A percentile compares a stretch with the other conserved stretches of the same genome.
Evolutionary conservation across 805 yeast species (phyloP).

Genomic region (Vanderwaltozyma tropicalis): DNA sequence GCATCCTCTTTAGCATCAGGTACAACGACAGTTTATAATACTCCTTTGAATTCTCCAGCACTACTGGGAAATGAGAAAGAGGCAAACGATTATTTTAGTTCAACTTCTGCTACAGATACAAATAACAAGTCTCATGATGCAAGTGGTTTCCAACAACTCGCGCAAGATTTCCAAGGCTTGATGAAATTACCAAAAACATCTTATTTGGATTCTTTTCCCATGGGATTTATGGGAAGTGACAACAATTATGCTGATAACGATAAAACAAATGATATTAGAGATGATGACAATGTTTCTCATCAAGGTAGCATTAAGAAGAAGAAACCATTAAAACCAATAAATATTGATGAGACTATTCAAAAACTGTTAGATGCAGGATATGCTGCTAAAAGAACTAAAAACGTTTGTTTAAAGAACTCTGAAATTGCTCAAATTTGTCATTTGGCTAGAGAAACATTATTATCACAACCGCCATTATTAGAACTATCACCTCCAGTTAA

Average conservation of each 20-base stretch:
- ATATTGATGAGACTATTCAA: slow-evolving; percentile 82
- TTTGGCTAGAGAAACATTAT: slow-evolving; percentile 76
- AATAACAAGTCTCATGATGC: not conserved
- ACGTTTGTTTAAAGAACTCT: slow-evolving; percentile 72
- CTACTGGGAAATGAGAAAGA: slow-evolving; percentile 3
- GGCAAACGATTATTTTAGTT: slow-evolving; percentile 16
- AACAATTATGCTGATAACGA: not conserved
- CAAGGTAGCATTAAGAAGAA: slow-evolving; percentile 9
- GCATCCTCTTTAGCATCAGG: slow-evolving; percentile 20
- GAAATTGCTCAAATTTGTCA: slow-evolving; percentile 82
- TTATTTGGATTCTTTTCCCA: slow-evolving; percentile 4
- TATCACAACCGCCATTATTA: slow-evolving; percentile 79
- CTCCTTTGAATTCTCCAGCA: slow-evolving; percentile 28
- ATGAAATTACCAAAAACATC: slow-evolving; percentile 3
- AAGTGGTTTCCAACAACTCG: not conserved
- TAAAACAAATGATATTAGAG: slow-evolving; percentile 1
- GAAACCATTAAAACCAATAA: slow-evolving; percentile 27
- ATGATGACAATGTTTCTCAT: slow-evolving; percentile 1
- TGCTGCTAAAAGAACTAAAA: slow-evolving; percentile 82
- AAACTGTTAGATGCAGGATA: slow-evolving; percentile 89
- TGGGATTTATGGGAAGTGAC: too few species aligned
- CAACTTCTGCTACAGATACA: not conserved
- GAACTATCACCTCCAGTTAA: slow-evolving; percentile 76
- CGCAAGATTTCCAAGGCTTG: not conserved
- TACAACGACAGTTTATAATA: slow-evolving; percentile 24